Percentiles rank a stretch among this genome's conserved stretches.
These are phyloP conservation scores for Zopfochytrium polystomum DNA, from an alignment of 371 early-diverging fungal species.

Conservation along the genomic window DNA sequence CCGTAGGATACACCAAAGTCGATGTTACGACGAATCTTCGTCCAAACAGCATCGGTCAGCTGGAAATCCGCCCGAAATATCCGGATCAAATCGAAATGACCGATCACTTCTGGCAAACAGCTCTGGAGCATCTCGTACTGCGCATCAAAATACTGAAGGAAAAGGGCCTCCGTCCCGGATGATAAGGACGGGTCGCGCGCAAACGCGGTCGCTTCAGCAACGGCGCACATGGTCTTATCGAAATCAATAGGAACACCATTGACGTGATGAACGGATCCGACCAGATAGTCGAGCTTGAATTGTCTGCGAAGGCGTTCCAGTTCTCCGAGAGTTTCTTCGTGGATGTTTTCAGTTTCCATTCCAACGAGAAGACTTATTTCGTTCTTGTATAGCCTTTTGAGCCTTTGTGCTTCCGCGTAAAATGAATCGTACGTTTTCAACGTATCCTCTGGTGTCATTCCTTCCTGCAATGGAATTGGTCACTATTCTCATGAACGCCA, in stretches of 20 bases:
- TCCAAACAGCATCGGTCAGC: conserved; percentile 50
- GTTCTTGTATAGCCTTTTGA: conserved; percentile 56
- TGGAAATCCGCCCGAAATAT: conserved; percentile 63
- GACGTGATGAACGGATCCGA: conserved; percentile 94
- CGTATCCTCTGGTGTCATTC: too few relatives aligned
- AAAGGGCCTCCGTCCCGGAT: conserved; percentile 50
- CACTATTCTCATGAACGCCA: not conserved
- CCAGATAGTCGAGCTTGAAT: conserved; percentile 68
- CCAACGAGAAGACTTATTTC: conserved; percentile 77
- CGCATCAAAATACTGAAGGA: conserved; percentile 79
- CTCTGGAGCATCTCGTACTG: conserved; percentile 74
- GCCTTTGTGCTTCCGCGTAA: too few relatives aligned
- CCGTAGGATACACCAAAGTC: conserved; percentile 73
- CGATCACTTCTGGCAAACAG: conserved; percentile 75
- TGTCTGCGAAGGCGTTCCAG: conserved; percentile 26
- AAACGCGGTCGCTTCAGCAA: conserved; percentile 20
- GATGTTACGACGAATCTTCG: conserved; percentile 75
- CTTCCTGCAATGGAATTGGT: too few relatives aligned
- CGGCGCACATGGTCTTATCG: conserved; percentile 44
- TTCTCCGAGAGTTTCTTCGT: conserved; percentile 25
- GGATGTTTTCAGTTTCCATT: conserved; percentile 86
- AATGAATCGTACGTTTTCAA: too few relatives aligned
- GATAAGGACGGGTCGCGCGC: conserved; percentile 22
- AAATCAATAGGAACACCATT: conserved; percentile 80
- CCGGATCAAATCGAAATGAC: conserved; percentile 91